Base-by-base conservation (phyloP, 2,329 filamentous ascomycete genomes). In the Myriosclerotinia duriaeana region DNA sequence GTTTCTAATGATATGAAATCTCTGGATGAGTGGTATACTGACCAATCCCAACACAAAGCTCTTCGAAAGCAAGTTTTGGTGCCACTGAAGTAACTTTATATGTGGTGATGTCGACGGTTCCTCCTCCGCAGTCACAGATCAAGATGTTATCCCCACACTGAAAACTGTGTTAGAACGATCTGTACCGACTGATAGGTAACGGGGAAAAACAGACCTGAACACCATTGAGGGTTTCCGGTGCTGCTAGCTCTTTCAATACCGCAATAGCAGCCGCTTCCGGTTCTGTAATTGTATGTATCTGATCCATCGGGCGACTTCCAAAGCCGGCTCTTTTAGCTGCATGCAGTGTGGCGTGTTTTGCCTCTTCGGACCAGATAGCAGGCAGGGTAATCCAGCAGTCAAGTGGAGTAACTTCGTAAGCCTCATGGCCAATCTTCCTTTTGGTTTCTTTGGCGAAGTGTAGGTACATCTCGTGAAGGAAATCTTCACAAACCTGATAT, bases 311-410 rank as follows among this genome's bases (percentile, higher is more conserved):
- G 11, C 67, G 36, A 15, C 26, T 68, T 12, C 64, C 70, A 52
- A 73, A 72, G 2, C 70, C 71, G 54, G 70, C 71, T 20, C 55
- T 68, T 40, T 53, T 71, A 4, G 72, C 71, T 53, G 72, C 71
- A 20, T 17, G 30, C 7, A 71, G 42, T 22, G 71, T 74, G 5
- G 71, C 65, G 53, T 68, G 64, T 48, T 74, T 71, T n/a, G 71
- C 72, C 20, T 71, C 66, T 12, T 74, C 71, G 2, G 68, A 70
- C 71, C 71, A 74, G 4, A 71, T 71, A 1, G 70, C 72, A 38
- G 72, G 72, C 15, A 73, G 48, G 20, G 69, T 73, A 48, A 72
- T 68, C 72, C 72, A 72, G 34, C 64, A 71, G 26, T 73, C 71
- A 64, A 72, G 69, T 5, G 71, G 69, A 0, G 68, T 68, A 12